Evolutionary conservation across 2,329 filamentous ascomycete genomes (phyloP).

Genomic region (Calonectria pauciramosa): DNA sequence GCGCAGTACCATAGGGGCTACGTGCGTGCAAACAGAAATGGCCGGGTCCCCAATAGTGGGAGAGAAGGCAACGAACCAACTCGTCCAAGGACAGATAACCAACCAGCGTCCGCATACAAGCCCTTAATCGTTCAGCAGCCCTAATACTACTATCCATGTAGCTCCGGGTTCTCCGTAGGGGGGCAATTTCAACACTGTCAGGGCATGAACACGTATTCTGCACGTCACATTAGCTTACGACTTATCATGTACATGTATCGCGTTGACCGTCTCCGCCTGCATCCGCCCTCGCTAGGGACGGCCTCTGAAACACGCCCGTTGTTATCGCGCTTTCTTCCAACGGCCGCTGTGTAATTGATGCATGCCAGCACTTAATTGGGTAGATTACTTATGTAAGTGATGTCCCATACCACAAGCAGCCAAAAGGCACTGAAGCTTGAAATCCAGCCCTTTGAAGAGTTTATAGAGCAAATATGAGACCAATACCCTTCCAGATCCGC

Average conservation of each 20-base stretch:
- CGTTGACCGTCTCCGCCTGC: not conserved
- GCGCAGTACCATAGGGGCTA: not conserved
- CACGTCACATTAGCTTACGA: conserved; percentile 28
- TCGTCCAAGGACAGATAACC: conserved; percentile 1
- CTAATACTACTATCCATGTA: not conserved
- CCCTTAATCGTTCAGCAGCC: not conserved
- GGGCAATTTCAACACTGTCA: conserved; percentile 15
- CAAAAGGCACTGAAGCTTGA: not conserved
- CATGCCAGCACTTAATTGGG: not conserved
- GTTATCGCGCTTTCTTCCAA: not conserved
- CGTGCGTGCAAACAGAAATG: not conserved
- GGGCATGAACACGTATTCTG: conserved; percentile 22
- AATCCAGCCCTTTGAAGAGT: not conserved
- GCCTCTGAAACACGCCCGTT: not conserved
- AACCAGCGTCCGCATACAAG: not conserved
- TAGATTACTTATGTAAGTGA: not conserved
- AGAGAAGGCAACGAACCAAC: not conserved
- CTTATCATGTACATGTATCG: conserved; percentile 9
- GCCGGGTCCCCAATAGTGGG: not conserved
- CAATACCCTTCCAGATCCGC: not conserved
- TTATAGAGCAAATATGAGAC: not conserved
- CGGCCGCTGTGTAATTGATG: not conserved
- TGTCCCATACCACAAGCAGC: no score
- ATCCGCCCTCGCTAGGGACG: conserved; percentile 3
- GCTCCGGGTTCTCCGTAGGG: conserved; percentile 1